Percentiles rank a stretch among this genome's conserved stretches.
These are phyloP conservation scores for Prinsepia uniflora DNA, from an alignment of 306 rosid species.

Conservation along the genomic window DNA sequence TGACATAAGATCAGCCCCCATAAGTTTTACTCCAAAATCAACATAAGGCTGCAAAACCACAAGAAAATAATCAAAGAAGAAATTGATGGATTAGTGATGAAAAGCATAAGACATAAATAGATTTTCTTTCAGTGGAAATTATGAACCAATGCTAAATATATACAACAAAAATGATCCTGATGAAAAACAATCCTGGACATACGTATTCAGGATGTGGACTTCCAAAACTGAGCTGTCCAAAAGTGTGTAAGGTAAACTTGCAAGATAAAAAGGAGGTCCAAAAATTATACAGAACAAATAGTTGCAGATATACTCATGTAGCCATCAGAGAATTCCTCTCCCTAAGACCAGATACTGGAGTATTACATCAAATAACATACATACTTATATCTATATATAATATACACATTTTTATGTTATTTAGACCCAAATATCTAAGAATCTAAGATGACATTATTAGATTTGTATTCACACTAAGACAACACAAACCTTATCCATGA, in stretches of 20 bases:
- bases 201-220: slow-evolving; percentile 4
- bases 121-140: neutral
- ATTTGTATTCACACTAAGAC: neutral
- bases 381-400: too few species aligned
- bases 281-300: neutral
- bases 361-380: too few species aligned
- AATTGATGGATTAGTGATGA: slow-evolving; percentile 11
- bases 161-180: slow-evolving; percentile 10
- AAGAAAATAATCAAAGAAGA: neutral
- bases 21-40: slow-evolving; percentile 85
- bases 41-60: slow-evolving; percentile 68
- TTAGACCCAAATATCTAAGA: neutral
- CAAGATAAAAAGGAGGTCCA: neutral
- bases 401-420: neutral
- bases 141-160: neutral
- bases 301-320: too few species aligned
- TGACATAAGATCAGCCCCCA: slow-evolving; percentile 89
- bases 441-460: slow-evolving; percentile 6
- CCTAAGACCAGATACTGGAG: too few species aligned
- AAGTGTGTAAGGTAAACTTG: neutral
- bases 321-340: slow-evolving; percentile 4
- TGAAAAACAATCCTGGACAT: slow-evolving; percentile 11
- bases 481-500: slow-evolving; percentile 88
- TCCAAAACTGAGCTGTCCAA: neutral
- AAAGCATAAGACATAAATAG: neutral